These are phyloP conservation scores for Pythium sukuiense DNA, from an alignment of 352 stramenopile genomes.

Conservation along the genomic window DNA sequence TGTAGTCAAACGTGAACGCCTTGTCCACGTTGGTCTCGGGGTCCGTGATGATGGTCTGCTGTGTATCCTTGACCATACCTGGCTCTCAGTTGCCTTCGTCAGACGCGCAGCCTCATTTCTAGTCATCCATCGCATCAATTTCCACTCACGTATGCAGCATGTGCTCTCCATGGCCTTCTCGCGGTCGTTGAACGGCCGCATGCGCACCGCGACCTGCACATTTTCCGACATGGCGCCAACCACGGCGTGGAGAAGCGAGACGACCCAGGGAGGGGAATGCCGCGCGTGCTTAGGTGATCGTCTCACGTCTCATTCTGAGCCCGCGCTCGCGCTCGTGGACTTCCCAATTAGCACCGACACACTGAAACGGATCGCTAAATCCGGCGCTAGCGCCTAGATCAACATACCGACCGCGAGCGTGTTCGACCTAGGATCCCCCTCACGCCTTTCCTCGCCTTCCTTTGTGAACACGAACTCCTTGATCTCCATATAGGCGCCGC, in stretches of 20 bases:
- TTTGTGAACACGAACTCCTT: too few species aligned
- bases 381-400: neutral
- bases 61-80: slow-evolving; percentile 80
- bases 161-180: slow-evolving; percentile 74
- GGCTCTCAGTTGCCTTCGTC: neutral
- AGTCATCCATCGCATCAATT: neutral
- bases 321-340: neutral
- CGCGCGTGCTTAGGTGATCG: neutral
- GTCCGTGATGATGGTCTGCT: slow-evolving; percentile 85
- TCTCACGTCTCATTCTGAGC: slow-evolving; percentile 1
- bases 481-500: too few species aligned
- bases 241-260: neutral
- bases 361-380: slow-evolving; percentile 7
- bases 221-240: slow-evolving; percentile 65
- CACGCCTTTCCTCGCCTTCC: neutral
- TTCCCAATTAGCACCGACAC: neutral
- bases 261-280: neutral
- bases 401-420: neutral
- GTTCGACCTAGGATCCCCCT: neutral
- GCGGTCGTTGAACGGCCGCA: slow-evolving; percentile 82
- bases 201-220: slow-evolving; percentile 80
- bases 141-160: slow-evolving; percentile 48
- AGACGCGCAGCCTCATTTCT: neutral
- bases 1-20: slow-evolving; percentile 89
- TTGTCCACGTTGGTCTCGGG: slow-evolving; percentile 76